phyloP scores from a whole-genome alignment of 2,329 filamentous ascomycete genomes.

The Teratosphaeria gauchensis region DNA sequence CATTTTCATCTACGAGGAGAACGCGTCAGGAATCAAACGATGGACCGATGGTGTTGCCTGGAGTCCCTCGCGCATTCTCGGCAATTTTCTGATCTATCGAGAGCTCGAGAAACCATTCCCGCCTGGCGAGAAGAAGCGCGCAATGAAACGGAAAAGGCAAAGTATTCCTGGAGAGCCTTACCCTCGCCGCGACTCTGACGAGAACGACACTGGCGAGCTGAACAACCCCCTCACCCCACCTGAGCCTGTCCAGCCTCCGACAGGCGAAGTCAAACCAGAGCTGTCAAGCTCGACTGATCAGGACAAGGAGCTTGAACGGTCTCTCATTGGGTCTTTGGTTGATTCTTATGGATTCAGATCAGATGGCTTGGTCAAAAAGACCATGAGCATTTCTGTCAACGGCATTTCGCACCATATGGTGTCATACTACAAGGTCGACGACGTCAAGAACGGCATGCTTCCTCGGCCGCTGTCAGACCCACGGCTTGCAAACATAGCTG shows the following conservation, averaged over 20 bases:
- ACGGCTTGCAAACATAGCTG: conserved; percentile 24
- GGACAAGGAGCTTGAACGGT: conserved; percentile 44
- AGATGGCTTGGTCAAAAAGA: conserved; percentile 81
- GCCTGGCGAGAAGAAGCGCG: conserved; percentile 79
- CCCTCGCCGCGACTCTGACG: conserved; percentile 28
- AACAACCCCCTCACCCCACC: conserved; percentile 26
- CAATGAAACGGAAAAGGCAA: conserved; percentile 57
- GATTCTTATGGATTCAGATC: conserved; percentile 84
- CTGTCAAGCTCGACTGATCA: conserved; percentile 20
- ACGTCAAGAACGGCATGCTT: conserved; percentile 57
- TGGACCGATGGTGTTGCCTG: conserved; percentile 90
- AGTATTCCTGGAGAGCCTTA: conserved; percentile 46
- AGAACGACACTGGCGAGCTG: conserved; percentile 18
- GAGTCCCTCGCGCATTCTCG: conserved; percentile 79
- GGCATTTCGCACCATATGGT: conserved; percentile 76
- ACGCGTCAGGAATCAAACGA: conserved; percentile 80
- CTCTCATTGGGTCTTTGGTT: conserved; percentile 71
- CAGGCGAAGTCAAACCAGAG: conserved; percentile 20
- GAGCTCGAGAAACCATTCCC: conserved; percentile 67
- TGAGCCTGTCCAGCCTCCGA: conserved; percentile 13
- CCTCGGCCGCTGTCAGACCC: conserved; percentile 49
- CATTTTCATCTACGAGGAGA: conserved; percentile 87
- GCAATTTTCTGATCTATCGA: conserved; percentile 77
- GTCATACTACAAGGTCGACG: conserved; percentile 76
- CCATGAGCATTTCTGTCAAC: conserved; percentile 67